A percentile compares a stretch with the other conserved stretches of the same genome.
Conservation (phyloP, 2,329 filamentous ascomycete genomes). For the Penicillium sp. region DNA sequence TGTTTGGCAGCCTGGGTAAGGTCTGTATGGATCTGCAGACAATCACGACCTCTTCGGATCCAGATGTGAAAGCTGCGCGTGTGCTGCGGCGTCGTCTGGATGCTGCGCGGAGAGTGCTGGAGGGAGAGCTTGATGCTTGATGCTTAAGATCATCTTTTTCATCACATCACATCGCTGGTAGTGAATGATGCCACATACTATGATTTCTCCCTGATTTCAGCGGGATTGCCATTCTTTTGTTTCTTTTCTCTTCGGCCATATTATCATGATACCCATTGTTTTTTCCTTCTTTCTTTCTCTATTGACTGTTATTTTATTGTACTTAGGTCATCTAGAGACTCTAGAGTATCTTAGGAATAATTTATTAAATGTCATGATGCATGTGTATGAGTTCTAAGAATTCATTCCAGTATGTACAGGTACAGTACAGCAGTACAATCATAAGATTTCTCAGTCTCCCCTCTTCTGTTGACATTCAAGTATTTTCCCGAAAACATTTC, state of each 20-base stretch:
- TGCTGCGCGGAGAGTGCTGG: slow-evolving; percentile 68
- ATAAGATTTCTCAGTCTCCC: background rate
- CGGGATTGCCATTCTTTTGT: slow-evolving; percentile 6
- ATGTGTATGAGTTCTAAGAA: background rate
- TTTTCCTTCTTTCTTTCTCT: slow-evolving; percentile 2
- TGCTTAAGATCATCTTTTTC: background rate
- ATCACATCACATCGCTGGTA: slow-evolving; percentile 2
- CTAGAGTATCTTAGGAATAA: background rate
- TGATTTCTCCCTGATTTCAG: background rate
- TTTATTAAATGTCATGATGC: background rate
- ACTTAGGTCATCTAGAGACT: slow-evolving; percentile 4
- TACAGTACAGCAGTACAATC: background rate
- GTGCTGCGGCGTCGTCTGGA: slow-evolving; percentile 71
- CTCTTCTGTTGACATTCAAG: too few relatives aligned
- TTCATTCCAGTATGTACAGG: background rate
- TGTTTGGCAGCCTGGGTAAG: slow-evolving; percentile 51
- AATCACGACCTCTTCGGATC: slow-evolving; percentile 52
- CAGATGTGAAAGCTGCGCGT: slow-evolving; percentile 54
- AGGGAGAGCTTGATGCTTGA: slow-evolving; percentile 59
- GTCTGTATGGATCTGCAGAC: slow-evolving; percentile 53
- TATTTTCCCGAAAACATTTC: background rate
- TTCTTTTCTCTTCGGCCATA: slow-evolving; percentile 3
- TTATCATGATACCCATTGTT: slow-evolving; percentile 24
- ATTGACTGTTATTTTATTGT: background rate
- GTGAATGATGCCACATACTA: slow-evolving; percentile 7